Evolutionary conservation across 169 alveolate species (phyloP).

Genomic region (Ichthyophthirius multifiliis): DNA sequence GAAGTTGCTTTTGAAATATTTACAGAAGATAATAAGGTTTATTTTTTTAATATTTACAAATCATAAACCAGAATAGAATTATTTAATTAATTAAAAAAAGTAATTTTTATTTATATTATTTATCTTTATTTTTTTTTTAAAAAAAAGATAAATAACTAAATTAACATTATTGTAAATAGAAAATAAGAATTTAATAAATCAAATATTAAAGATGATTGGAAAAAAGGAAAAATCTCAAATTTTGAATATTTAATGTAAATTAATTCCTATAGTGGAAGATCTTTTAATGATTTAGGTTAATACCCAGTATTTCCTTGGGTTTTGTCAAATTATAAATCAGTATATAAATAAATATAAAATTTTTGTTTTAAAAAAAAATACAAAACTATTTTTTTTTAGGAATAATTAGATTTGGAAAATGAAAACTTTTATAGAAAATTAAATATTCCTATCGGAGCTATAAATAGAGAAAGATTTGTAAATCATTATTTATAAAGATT

Average conservation of each 20-base stretch:
- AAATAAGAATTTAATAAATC: constrained; percentile 8
- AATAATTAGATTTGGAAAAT: constrained; percentile 41
- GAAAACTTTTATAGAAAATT: constrained; percentile 46
- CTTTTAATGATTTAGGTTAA: constrained; percentile 66
- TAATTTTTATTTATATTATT: not conserved
- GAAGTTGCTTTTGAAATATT: constrained; percentile 51
- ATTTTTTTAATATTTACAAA: constrained; percentile 41
- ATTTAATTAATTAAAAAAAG: not conserved
- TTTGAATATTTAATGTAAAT: constrained; percentile 57
- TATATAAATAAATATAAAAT: not conserved
- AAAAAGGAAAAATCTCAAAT: constrained; percentile 60
- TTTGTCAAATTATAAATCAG: constrained; percentile 19
- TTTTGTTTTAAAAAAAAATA: not conserved
- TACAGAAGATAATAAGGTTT: constrained; percentile 41
- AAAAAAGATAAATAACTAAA: not conserved
- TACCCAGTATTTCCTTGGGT: constrained; percentile 78
- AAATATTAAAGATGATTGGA: constrained; percentile 54
- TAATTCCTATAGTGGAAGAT: constrained; percentile 61
- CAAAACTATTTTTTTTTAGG: constrained; percentile 6
- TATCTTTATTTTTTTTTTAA: not conserved
- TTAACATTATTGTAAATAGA: not conserved
- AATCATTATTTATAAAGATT: constrained; percentile 56
- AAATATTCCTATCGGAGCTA: constrained; percentile 57
- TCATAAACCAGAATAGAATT: not conserved
- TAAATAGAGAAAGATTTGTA: constrained; percentile 45